phyloP scores from a whole-genome alignment of 192 early-diverging fungal species.

The Diversispora eburnea region DNA sequence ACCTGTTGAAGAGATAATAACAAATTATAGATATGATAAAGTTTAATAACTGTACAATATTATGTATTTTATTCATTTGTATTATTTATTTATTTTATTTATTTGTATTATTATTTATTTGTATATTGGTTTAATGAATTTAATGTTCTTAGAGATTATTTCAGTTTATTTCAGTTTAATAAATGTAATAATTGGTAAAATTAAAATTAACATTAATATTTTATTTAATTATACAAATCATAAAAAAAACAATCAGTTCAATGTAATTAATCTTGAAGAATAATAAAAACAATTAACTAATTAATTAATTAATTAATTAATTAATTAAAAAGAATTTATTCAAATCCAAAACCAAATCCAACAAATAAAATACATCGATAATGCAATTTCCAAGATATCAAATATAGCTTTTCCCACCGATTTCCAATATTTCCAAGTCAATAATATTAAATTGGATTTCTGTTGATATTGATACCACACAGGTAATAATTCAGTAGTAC shows the following conservation, averaged over 20 bases:
- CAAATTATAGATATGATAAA: neutral
- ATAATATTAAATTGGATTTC: neutral
- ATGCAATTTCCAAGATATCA: neutral
- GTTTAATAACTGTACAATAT: neutral
- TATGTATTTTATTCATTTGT: too few species aligned
- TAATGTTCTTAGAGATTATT: too few species aligned
- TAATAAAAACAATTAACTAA: too few species aligned
- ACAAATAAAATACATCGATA: slow-evolving; percentile 11
- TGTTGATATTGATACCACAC: slow-evolving; percentile 13
- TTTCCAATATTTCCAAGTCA: slow-evolving; percentile 14
- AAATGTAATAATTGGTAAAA: neutral
- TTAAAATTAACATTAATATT: neutral
- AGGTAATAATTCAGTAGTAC: neutral
- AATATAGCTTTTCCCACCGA: neutral
- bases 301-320: too few species aligned
- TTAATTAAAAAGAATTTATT: neutral
- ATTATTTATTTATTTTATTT: too few species aligned
- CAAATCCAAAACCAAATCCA: slow-evolving; percentile 20
- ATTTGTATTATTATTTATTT: too few species aligned
- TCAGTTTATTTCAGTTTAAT: too few species aligned
- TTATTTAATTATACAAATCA: neutral
- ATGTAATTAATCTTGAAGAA: too few species aligned
- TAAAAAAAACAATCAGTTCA: too few species aligned
- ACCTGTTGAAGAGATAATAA: neutral
- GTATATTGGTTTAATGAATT: too few species aligned